Percentiles rank a stretch among this genome's conserved stretches.
These are phyloP conservation scores for Russula earlei DNA, from an alignment of 768 basidiomycete genomes.

Conservation along the genomic window DNA sequence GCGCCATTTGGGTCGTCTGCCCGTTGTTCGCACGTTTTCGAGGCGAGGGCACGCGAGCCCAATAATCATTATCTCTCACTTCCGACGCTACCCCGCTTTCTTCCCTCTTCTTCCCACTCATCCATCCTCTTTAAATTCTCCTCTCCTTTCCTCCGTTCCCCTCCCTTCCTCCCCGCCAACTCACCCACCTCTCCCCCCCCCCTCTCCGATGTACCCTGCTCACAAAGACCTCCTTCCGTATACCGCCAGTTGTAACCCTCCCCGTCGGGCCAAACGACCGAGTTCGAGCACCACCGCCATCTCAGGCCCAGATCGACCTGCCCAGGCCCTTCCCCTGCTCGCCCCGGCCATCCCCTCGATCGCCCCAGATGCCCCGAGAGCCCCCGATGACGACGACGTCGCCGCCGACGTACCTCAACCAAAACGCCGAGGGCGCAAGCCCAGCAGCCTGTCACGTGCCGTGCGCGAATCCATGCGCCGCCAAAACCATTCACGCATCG, in stretches of 20 bases:
- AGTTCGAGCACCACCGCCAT: background rate
- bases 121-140: background rate
- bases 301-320: background rate
- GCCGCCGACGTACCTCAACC: constrained; percentile 27
- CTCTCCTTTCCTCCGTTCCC: background rate
- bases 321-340: constrained; percentile 19
- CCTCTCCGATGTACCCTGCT: constrained; percentile 6
- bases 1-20: constrained; percentile 19
- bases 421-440: constrained; percentile 65
- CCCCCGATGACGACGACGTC: constrained; percentile 22
- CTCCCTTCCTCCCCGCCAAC: background rate
- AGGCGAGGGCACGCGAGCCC: constrained; percentile 18
- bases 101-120: background rate
- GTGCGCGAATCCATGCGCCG: constrained; percentile 83
- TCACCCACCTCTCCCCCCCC: background rate
- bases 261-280: constrained; percentile 37
- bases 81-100: background rate
- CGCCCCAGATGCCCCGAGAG: constrained; percentile 9
- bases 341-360: constrained; percentile 8
- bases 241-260: constrained; percentile 34
- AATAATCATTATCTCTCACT: background rate
- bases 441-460: constrained; percentile 59
- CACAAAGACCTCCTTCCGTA: constrained; percentile 24
- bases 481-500: constrained; percentile 91
- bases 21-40: constrained; percentile 5